phyloP scores from a whole-genome alignment of 768 basidiomycete genomes.

The Lactarius hatsudake region DNA sequence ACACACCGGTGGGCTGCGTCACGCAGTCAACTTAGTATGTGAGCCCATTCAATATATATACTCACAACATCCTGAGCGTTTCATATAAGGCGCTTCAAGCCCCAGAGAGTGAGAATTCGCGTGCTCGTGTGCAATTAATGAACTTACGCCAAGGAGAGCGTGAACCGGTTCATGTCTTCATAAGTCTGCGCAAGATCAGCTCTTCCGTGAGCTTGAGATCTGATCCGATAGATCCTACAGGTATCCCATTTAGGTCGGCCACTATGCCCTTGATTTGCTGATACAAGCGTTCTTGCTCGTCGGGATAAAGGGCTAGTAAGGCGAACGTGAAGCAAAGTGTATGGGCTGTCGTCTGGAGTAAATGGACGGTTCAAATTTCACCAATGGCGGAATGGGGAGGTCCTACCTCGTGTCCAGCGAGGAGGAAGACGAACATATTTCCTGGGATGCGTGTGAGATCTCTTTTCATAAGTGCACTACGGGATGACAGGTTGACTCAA shows the following conservation, averaged over 20 bases:
- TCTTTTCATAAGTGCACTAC: background rate
- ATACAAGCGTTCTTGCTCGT: conserved; percentile 42
- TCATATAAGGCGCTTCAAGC: conserved; percentile 46
- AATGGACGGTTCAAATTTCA: background rate
- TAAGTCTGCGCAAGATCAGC: conserved; percentile 23
- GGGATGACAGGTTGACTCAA: background rate
- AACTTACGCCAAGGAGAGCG: conserved; percentile 26
- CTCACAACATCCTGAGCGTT: conserved; percentile 43
- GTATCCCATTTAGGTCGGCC: conserved; percentile 30
- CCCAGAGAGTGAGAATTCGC: background rate
- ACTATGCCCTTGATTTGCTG: conserved; percentile 37
- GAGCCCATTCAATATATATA: background rate
- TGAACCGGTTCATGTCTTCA: conserved; percentile 28
- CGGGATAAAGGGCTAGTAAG: conserved; percentile 42
- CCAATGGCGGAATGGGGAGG: background rate
- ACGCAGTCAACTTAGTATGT: background rate
- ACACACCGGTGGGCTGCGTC: conserved; percentile 17
- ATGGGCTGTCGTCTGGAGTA: conserved; percentile 38
- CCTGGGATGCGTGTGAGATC: conserved; percentile 5
- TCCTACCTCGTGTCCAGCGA: conserved; percentile 37
- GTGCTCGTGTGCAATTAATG: background rate
- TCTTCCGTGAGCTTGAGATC: background rate
- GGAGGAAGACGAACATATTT: conserved; percentile 36
- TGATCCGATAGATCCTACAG: conserved; percentile 1
- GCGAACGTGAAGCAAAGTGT: conserved; percentile 41